Evolutionary conservation across 2,329 filamentous ascomycete genomes (phyloP).

Genomic region (Pseudogymnoascus sp.): DNA sequence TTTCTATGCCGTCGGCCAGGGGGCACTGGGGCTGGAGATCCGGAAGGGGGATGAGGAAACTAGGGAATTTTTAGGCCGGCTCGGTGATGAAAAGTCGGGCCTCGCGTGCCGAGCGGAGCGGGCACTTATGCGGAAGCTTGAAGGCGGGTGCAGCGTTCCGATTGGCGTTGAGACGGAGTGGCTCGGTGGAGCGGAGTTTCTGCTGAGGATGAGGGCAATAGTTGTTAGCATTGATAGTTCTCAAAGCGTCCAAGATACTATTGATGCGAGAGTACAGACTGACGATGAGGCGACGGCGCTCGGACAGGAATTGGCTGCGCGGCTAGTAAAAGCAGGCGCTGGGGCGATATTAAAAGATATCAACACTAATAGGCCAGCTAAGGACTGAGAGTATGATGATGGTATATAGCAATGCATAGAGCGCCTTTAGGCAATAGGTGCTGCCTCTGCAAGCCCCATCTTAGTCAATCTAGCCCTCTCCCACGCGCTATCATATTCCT

Average conservation of each 20-base stretch:
- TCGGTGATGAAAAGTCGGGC: conserved; percentile 59
- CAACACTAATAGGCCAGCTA: conserved; percentile 36
- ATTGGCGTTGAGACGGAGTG: conserved; percentile 81
- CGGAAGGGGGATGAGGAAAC: conserved; percentile 60
- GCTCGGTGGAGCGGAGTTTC: conserved; percentile 41
- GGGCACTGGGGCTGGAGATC: conserved; percentile 76
- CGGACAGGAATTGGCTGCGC: conserved; percentile 49
- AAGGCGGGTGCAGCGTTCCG: conserved; percentile 91
- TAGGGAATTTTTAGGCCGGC: conserved; percentile 50
- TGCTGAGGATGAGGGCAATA: conserved; percentile 55
- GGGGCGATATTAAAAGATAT: conserved; percentile 71
- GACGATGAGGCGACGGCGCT: conserved; percentile 11
- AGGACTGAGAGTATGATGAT: conserved; percentile 9
- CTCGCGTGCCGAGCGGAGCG: conserved; percentile 72
- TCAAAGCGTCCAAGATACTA: conserved; percentile 6
- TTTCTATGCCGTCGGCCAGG: conserved; percentile 85
- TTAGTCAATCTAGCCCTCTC: no score
- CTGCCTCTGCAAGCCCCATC: no score
- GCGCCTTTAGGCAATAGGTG: no score
- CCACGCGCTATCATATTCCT: no score
- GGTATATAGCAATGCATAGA: not conserved
- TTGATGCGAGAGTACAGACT: conserved; percentile 5
- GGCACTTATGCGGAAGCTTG: conserved; percentile 71
- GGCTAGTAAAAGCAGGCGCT: conserved; percentile 59
- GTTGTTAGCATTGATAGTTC: conserved; percentile 75